phyloP scores from a whole-genome alignment of 192 early-diverging fungal species.

The Coemansia sp. region DNA sequence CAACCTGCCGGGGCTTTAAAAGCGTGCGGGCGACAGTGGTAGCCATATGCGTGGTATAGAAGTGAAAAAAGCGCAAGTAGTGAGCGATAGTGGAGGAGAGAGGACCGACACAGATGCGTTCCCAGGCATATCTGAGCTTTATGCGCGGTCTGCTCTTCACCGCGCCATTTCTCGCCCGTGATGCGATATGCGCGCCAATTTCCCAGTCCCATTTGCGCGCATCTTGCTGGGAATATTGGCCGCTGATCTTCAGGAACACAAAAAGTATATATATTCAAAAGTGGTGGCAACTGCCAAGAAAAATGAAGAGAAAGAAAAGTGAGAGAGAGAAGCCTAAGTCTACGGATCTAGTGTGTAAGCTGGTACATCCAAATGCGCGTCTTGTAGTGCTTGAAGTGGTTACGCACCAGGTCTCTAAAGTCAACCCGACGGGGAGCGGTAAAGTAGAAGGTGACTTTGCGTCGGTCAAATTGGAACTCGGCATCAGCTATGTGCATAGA shows the following conservation, averaged over 20 bases:
- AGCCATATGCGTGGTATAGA: neutral
- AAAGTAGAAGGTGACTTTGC: slow-evolving; percentile 98
- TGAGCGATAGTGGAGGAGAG: neutral
- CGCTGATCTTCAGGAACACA: neutral
- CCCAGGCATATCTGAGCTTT: neutral
- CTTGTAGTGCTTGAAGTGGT: slow-evolving; percentile 97
- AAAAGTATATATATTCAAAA: neutral
- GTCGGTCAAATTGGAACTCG: slow-evolving; percentile 98
- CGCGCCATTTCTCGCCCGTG: neutral
- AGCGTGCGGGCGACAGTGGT: slow-evolving; percentile 13
- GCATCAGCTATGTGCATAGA: slow-evolving; percentile 97
- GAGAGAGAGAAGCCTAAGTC: slow-evolving; percentile 6
- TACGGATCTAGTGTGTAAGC: slow-evolving; percentile 26
- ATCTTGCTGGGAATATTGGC: slow-evolving; percentile 6
- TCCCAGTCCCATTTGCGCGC: slow-evolving; percentile 1
- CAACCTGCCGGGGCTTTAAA: slow-evolving; percentile 3
- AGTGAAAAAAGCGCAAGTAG: too few species aligned
- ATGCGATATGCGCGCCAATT: neutral
- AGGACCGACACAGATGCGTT: neutral
- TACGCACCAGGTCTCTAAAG: slow-evolving; percentile 94
- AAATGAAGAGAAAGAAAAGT: slow-evolving; percentile 5
- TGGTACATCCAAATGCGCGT: slow-evolving; percentile 96
- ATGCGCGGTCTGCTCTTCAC: neutral
- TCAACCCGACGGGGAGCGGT: slow-evolving; percentile 92
- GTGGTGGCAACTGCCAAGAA: neutral